Base-by-base conservation (phyloP, 139 green algal species). In the Picochlorum sp. region DNA sequence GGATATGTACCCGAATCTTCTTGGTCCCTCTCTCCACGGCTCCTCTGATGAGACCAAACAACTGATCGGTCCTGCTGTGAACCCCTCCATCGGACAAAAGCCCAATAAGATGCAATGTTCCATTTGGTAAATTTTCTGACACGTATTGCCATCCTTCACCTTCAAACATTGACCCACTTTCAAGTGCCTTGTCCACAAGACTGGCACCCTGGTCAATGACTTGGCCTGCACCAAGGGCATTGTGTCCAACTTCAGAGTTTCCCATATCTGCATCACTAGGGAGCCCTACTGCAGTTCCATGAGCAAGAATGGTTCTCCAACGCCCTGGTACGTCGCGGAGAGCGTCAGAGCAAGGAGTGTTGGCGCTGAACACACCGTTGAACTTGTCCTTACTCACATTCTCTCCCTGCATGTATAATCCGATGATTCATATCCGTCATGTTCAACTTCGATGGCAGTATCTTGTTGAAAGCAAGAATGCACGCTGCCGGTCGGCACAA, bases 21-120 rank as follows among this genome's bases (percentile, higher is more conserved):
- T 97, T 96, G 63, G 85, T 85, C 26, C 92, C 92, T 30, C 81
- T 70, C 68, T 85, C 78, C 4, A 81, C 82, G 13, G 87, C 83
- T 45, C 91, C 91, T 16, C 71, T 59, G 26, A 93, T 57, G 23
- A 81, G 41, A 24, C 52, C 63, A 37, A 71, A 62, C 51, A 96
- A 74, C 82, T 97, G 91, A 73, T 97, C 67, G 65, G 78, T 86
- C 62, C 91, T 79, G 18, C 72, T 82, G 78, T 91, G 84, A 61
- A 91, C 84, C 34, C 92, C 92, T 54, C 92, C 92, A 72, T 96
- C 85, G 14, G 81, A 92, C 32, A 97, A 81, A 47, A 98, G 86
- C 45, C 90, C 88, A 54, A 98, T 96, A 68, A 98, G 85, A 75
- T 98, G 92, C 34, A 97, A 66, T 4, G 91, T 97, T 80, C 92